phyloP scores from a whole-genome alignment of 2,329 filamentous ascomycete species.

The Hymenoscyphus albidus region DNA sequence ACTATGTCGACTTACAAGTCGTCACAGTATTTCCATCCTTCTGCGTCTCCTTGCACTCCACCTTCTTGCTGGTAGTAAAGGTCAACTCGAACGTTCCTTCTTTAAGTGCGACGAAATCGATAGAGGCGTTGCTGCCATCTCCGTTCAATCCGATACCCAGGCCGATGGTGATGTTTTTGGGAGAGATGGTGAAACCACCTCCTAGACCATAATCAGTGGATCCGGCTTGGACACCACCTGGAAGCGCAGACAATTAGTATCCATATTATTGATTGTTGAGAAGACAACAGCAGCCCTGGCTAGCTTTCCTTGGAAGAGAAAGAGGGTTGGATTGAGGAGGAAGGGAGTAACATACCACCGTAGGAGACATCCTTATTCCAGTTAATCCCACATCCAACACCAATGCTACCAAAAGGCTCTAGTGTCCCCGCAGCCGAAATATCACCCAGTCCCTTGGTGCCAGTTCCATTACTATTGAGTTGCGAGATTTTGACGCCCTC shows the following conservation, averaged over 20 bases:
- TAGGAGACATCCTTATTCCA: neutral
- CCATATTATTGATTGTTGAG: too few relatives aligned
- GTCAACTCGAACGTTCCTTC: neutral
- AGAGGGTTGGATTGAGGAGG: neutral
- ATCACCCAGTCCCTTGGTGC: neutral
- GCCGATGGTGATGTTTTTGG: neutral
- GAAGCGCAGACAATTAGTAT: neutral
- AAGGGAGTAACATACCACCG: neutral
- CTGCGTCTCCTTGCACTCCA: neutral
- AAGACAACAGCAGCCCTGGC: too few relatives aligned
- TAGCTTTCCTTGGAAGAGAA: neutral
- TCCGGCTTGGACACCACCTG: neutral
- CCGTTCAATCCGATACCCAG: neutral
- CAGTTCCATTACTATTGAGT: neutral
- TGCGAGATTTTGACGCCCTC: neutral
- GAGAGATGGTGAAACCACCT: neutral
- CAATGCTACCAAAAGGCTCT: neutral
- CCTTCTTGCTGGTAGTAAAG: neutral
- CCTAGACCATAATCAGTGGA: neutral
- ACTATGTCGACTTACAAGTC: too few relatives aligned
- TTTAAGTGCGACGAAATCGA: neutral
- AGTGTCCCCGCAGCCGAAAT: neutral
- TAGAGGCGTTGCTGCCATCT: neutral
- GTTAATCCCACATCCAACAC: neutral
- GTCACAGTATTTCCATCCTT: neutral